Percentiles rank a stretch among this genome's conserved stretches.
phyloP scores from a whole-genome alignment of 2,329 filamentous ascomycete species.

The Diaporthe vaccinii region DNA sequence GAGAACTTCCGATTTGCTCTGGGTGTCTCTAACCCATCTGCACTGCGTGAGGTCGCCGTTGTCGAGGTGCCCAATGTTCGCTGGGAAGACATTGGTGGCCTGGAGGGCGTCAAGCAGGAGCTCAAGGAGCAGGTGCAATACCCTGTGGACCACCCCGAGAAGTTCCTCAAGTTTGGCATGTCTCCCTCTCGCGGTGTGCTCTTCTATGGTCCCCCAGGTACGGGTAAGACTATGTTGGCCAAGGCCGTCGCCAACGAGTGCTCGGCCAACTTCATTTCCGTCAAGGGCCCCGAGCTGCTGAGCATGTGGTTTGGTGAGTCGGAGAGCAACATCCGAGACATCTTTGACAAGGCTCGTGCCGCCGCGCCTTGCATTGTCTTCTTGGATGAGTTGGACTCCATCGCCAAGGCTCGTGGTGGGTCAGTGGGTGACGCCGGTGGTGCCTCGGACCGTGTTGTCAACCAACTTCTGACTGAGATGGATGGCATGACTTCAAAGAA shows the following conservation, averaged over 20 bases:
- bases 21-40: conserved; percentile 97
- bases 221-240: conserved; percentile 99
- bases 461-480: conserved; percentile 95
- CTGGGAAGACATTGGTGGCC: conserved; percentile 99
- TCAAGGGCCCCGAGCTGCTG: conserved; percentile 97
- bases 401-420: conserved; percentile 98
- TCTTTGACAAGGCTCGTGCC: conserved; percentile 99
- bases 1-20: conserved; percentile 99
- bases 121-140: conserved; percentile 99
- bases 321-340: conserved; percentile 99
- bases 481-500: conserved; percentile 99
- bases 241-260: conserved; percentile 99
- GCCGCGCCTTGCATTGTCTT: conserved; percentile 99
- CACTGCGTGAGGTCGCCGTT: conserved; percentile 97
- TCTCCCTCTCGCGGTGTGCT: conserved; percentile 98
- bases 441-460: conserved; percentile 99
- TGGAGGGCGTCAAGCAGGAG: conserved; percentile 98
- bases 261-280: conserved; percentile 98
- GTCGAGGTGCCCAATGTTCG: conserved; percentile 99
- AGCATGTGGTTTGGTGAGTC: conserved; percentile 99
- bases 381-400: conserved; percentile 98
- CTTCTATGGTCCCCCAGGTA: conserved; percentile 99
- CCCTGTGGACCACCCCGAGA: conserved; percentile 98
- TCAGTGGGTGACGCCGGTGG: conserved; percentile 96
- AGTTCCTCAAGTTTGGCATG: conserved; percentile 99